These are phyloP conservation scores for Tilletia setariae DNA, from an alignment of 1,284 basidiomycete species.

Conservation along the genomic window DNA sequence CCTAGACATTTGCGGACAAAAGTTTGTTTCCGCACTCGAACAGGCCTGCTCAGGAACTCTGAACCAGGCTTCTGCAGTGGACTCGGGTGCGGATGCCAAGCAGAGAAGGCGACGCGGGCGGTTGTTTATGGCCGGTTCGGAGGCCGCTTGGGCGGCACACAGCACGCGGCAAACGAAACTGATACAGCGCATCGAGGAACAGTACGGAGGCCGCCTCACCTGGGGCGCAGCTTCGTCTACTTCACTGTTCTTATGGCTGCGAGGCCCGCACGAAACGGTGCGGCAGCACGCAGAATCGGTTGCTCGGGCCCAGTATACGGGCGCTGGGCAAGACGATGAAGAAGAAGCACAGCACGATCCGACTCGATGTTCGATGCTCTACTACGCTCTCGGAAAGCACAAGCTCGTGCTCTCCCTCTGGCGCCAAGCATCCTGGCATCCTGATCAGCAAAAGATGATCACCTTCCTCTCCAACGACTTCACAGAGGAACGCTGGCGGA, in stretches of 20 bases:
- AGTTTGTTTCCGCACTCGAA: conserved; percentile 31
- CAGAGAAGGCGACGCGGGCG: conserved; percentile 69
- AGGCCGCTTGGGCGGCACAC: conserved; percentile 74
- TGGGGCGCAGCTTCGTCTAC: conserved; percentile 82
- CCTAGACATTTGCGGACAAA: neutral
- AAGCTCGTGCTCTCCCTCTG: conserved; percentile 90
- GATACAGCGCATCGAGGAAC: conserved; percentile 67
- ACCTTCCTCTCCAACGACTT: conserved; percentile 93
- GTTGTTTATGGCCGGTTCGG: conserved; percentile 63
- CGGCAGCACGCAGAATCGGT: conserved; percentile 74
- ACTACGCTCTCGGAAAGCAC: conserved; percentile 87
- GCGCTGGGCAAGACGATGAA: conserved; percentile 63
- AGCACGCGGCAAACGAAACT: conserved; percentile 86
- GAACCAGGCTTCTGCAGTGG: neutral
- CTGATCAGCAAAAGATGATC: conserved; percentile 82
- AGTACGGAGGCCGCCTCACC: conserved; percentile 75
- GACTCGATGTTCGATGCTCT: conserved; percentile 80
- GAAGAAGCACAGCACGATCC: conserved; percentile 66
- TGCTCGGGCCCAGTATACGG: conserved; percentile 87
- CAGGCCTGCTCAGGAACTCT: conserved; percentile 1
- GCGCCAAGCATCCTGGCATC: conserved; percentile 91
- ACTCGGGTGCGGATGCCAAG: conserved; percentile 65
- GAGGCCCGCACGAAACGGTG: conserved; percentile 62
- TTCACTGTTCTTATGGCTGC: conserved; percentile 82
- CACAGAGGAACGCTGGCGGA: conserved; percentile 76